Evolutionary conservation across 1,139 yeast genomes (phyloP).

Genomic region (Yamadazyma trypodendri): DNA sequence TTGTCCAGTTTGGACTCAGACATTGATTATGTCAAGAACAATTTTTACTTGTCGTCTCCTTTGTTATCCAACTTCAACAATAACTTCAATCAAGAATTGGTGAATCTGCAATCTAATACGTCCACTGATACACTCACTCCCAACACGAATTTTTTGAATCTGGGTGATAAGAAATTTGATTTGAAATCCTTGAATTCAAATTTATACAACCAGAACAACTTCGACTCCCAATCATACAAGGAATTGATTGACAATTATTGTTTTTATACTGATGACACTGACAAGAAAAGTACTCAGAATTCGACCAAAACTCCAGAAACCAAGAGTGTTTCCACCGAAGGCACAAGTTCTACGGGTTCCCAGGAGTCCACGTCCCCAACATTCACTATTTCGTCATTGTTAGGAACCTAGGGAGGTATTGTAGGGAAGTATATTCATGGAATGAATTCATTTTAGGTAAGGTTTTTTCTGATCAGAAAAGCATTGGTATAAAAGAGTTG

Average conservation of each 20-base stretch:
- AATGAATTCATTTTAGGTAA: too few relatives aligned
- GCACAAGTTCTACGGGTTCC: neutral
- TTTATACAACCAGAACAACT: slow-evolving; percentile 9
- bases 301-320: neutral
- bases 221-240: slow-evolving; percentile 64
- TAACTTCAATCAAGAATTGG: slow-evolving; percentile 5
- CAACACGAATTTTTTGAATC: slow-evolving; percentile 8
- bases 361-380: slow-evolving; percentile 13
- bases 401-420: slow-evolving; percentile 16
- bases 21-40: slow-evolving; percentile 35
- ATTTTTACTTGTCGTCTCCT: slow-evolving; percentile 42
- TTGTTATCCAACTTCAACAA: slow-evolving; percentile 25
- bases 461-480: too few relatives aligned
- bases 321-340: neutral
- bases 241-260: slow-evolving; percentile 73
- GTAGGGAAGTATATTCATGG: too few relatives aligned
- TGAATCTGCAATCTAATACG: slow-evolving; percentile 7
- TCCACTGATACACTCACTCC: slow-evolving; percentile 11
- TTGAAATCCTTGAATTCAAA: slow-evolving; percentile 10
- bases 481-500: neutral
- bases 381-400: slow-evolving; percentile 28
- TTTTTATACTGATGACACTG: slow-evolving; percentile 29
- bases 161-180: slow-evolving; percentile 7
- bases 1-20: slow-evolving; percentile 19
- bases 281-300: neutral